Conservation (phyloP, 441 rosid genomes). For the Bocquillonia castaneifolia region DNA sequence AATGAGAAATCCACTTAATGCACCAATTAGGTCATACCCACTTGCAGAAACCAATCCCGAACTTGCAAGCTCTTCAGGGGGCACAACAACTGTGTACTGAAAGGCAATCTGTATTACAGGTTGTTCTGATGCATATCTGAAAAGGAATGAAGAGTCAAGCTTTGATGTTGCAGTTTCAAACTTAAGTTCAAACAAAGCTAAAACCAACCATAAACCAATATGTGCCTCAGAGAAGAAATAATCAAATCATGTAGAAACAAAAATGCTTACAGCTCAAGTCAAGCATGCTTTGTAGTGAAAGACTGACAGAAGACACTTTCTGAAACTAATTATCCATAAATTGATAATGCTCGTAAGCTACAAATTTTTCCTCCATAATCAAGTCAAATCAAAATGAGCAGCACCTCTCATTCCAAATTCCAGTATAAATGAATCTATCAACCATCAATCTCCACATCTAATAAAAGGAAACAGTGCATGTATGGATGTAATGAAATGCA, state of each 20-base stretch:
- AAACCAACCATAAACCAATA: background rate
- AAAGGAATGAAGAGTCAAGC: slow-evolving; percentile 15
- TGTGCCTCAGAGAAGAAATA: too few relatives aligned
- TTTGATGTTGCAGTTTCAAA: background rate
- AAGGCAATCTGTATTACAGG: slow-evolving; percentile 92
- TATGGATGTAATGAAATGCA: background rate
- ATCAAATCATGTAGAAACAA: background rate
- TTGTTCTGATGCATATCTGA: slow-evolving; percentile 76
- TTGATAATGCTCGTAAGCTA: background rate
- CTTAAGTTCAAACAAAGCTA: slow-evolving; percentile 2
- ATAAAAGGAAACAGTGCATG: background rate
- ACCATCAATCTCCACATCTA: background rate
- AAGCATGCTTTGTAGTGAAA: background rate
- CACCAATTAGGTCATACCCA: slow-evolving; percentile 48
- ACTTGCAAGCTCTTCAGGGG: slow-evolving; percentile 68
- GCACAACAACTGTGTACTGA: slow-evolving; percentile 83
- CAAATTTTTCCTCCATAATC: background rate
- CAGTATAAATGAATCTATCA: background rate
- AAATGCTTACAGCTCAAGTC: background rate
- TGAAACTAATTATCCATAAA: background rate
- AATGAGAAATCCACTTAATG: background rate
- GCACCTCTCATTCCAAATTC: background rate
- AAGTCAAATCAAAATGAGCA: background rate
- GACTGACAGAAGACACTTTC: slow-evolving; percentile 1
- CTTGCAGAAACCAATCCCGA: slow-evolving; percentile 48